Evolutionary conservation across 78 protist species (phyloP).

Genomic region (Dictyostelium purpureum): DNA sequence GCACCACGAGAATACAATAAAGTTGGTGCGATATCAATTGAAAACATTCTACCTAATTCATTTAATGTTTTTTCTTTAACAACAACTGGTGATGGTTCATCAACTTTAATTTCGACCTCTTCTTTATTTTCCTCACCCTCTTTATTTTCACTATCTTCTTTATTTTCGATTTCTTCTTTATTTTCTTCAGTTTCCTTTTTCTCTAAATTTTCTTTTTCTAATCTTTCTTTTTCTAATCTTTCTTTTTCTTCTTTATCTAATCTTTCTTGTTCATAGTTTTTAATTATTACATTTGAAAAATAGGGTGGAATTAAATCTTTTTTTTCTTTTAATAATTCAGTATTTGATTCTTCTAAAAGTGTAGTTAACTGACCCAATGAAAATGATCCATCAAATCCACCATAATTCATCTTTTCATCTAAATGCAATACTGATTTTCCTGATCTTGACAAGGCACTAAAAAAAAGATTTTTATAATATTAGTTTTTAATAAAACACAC

Average conservation of each 20-base stretch:
- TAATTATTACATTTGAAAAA: not conserved
- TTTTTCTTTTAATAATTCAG: not conserved
- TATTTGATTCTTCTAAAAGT: constrained; percentile 7
- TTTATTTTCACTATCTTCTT: not conserved
- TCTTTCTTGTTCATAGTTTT: not conserved
- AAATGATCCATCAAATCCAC: constrained; percentile 67
- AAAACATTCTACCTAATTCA: constrained; percentile 39
- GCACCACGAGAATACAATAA: constrained; percentile 38
- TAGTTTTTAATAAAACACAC: no score
- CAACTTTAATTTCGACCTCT: not conserved
- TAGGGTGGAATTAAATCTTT: not conserved
- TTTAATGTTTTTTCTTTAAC: not conserved
- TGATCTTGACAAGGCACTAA: constrained; percentile 69
- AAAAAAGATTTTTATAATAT: no score
- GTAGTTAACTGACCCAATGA: not conserved
- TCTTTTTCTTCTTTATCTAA: not conserved
- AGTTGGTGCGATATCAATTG: constrained; percentile 47
- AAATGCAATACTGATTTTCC: constrained; percentile 82
- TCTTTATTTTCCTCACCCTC: not conserved
- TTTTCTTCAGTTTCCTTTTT: not conserved
- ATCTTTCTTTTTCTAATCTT: not conserved
- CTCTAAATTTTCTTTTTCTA: not conserved
- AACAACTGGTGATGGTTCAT: not conserved
- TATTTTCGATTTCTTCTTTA: not conserved
- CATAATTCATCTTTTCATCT: constrained; percentile 78